A percentile compares a stretch with the other conserved stretches of the same genome.
Conservation (phyloP, 257 asterid genomes). For the Lantana camara region DNA sequence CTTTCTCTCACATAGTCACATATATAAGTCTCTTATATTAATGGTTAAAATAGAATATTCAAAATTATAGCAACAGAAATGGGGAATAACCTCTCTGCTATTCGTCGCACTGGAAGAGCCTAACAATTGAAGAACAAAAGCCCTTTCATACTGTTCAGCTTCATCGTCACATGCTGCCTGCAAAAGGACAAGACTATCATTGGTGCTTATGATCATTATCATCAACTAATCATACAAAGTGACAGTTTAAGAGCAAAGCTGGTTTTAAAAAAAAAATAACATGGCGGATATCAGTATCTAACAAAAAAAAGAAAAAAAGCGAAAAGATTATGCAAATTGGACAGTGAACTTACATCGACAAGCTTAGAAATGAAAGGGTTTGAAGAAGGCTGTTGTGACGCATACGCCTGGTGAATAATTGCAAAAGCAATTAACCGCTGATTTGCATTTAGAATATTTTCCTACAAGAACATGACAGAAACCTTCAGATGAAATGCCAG, state of each 20-base stretch:
- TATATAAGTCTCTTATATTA: not conserved
- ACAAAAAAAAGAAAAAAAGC: slow-evolving; percentile 14
- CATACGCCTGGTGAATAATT: slow-evolving; percentile 68
- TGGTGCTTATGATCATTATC: slow-evolving; percentile 18
- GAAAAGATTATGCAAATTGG: slow-evolving; percentile 14
- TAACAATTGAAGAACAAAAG: slow-evolving; percentile 77
- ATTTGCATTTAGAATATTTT: slow-evolving; percentile 52
- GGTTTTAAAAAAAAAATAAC: not conserved
- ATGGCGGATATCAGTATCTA: not conserved
- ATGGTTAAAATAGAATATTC: slow-evolving; percentile 1
- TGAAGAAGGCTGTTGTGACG: slow-evolving; percentile 69
- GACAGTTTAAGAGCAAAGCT: not conserved
- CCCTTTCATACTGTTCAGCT: slow-evolving; percentile 75
- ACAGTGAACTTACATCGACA: slow-evolving; percentile 62
- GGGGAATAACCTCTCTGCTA: slow-evolving; percentile 61
- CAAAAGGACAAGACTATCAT: slow-evolving; percentile 31
- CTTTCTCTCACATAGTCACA: not conserved
- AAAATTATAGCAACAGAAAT: slow-evolving; percentile 28
- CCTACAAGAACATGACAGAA: slow-evolving; percentile 51
- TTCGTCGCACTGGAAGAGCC: slow-evolving; percentile 43
- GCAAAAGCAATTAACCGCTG: slow-evolving; percentile 85
- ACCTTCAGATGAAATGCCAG: slow-evolving; percentile 15
- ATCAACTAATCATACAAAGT: slow-evolving; percentile 16
- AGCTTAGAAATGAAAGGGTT: slow-evolving; percentile 77
- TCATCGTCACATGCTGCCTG: slow-evolving; percentile 88